These are phyloP conservation scores for Eimeria sp. DNA, from an alignment of 169 alveolate genomes.

Conservation along the genomic window DNA sequence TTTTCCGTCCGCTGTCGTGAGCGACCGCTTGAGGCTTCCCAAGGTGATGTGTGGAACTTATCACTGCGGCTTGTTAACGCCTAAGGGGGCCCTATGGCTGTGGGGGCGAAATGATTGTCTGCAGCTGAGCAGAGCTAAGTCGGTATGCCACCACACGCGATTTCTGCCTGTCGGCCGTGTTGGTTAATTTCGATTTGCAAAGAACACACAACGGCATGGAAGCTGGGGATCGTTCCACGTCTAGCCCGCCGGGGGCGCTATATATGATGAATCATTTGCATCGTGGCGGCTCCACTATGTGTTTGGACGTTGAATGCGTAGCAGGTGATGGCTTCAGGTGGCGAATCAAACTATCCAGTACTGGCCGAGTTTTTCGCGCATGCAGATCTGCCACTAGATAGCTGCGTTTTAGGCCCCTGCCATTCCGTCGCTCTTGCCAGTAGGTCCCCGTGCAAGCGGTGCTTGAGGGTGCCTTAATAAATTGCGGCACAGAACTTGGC, in stretches of 20 bases:
- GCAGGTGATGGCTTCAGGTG: conserved; percentile 63
- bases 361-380: conserved; percentile 34
- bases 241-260: neutral
- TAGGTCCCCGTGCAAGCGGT: neutral
- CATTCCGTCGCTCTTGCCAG: conserved; percentile 62
- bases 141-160: conserved; percentile 17
- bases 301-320: neutral
- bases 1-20: neutral
- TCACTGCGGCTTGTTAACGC: conserved; percentile 61
- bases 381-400: conserved; percentile 15
- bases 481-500: neutral
- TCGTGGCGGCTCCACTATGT: neutral
- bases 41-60: conserved; percentile 18
- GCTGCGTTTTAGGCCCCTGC: conserved; percentile 33
- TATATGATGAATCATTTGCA: neutral
- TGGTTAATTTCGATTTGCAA: neutral
- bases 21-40: neutral
- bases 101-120: conserved; percentile 68
- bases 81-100: conserved; percentile 53
- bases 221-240: neutral
- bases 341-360: conserved; percentile 56
- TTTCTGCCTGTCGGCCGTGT: neutral
- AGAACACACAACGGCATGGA: neutral
- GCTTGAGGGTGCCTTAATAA: neutral
- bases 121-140: conserved; percentile 39